These are phyloP conservation scores for Rhodotorula sphaerocarpa DNA, from an alignment of 768 basidiomycete species.

Conservation along the genomic window DNA sequence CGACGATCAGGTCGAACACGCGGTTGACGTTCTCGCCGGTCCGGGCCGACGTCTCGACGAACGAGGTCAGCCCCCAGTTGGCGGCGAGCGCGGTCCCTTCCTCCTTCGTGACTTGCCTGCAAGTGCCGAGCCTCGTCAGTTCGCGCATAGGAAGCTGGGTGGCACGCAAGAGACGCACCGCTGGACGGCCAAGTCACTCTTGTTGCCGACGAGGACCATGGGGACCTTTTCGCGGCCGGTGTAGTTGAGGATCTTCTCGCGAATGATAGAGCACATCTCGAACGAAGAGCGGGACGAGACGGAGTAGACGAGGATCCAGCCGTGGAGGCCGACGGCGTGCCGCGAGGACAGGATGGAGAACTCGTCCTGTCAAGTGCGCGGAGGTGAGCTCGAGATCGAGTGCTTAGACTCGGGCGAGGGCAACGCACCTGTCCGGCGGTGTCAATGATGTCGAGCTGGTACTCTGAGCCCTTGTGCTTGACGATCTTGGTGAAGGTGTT, in stretches of 20 bases:
- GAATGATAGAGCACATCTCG: conserved; percentile 86
- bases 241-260: conserved; percentile 87
- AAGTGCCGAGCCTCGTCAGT: no score
- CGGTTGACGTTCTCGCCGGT: conserved; percentile 39
- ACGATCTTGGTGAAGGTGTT: conserved; percentile 71
- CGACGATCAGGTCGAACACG: conserved; percentile 36
- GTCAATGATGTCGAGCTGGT: conserved; percentile 94
- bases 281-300: conserved; percentile 82
- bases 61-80: conserved; percentile 34
- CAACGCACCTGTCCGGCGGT: conserved; percentile 82
- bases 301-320: conserved; percentile 92
- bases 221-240: conserved; percentile 75
- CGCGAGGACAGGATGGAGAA: conserved; percentile 87
- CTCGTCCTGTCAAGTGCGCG: conserved; percentile 60
- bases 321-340: conserved; percentile 84
- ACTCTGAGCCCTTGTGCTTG: conserved; percentile 77
- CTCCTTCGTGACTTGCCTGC: conserved; percentile 36
- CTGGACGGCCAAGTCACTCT: conserved; percentile 63
- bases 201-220: conserved; percentile 89
- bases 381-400: neutral
- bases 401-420: neutral
- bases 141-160: no score
- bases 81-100: conserved; percentile 36
- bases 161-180: no score
- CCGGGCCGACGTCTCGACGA: conserved; percentile 38